These are phyloP conservation scores for Synchytrium microbalum DNA, from an alignment of 371 early-diverging fungal species.

Conservation along the genomic window DNA sequence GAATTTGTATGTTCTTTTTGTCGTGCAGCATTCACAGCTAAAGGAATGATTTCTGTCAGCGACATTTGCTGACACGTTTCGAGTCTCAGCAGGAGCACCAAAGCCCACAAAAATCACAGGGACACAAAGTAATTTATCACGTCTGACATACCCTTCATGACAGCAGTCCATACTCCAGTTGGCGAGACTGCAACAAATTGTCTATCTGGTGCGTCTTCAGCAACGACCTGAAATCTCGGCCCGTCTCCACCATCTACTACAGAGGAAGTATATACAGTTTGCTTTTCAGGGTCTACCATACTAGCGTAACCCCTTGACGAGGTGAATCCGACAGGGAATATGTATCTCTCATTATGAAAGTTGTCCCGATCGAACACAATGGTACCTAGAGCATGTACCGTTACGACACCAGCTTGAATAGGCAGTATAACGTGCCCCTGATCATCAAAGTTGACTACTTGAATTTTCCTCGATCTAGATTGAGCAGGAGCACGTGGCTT, in stretches of 20 bases:
- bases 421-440: slow-evolving; percentile 68
- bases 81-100: too few species aligned
- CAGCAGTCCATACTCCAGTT: slow-evolving; percentile 84
- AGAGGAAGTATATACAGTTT: slow-evolving; percentile 66
- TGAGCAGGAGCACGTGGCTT: background rate
- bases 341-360: slow-evolving; percentile 86
- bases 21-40: background rate
- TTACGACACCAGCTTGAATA: slow-evolving; percentile 72
- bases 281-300: slow-evolving; percentile 62
- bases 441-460: slow-evolving; percentile 57
- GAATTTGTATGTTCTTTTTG: background rate
- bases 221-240: slow-evolving; percentile 72
- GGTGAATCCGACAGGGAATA: slow-evolving; percentile 84
- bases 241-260: slow-evolving; percentile 76
- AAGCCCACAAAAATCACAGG: too few species aligned
- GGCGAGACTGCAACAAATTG: slow-evolving; percentile 68
- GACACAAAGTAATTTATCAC: background rate
- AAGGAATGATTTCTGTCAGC: slow-evolving; percentile 3
- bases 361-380: slow-evolving; percentile 71
- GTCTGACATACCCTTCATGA: slow-evolving; percentile 48
- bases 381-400: slow-evolving; percentile 62
- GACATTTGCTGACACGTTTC: background rate
- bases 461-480: slow-evolving; percentile 29
- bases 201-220: slow-evolving; percentile 52
- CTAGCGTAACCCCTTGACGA: slow-evolving; percentile 58